Evolutionary conservation across 2,329 filamentous ascomycete genomes (phyloP).

Genomic region (Fusarium nygamai): DNA sequence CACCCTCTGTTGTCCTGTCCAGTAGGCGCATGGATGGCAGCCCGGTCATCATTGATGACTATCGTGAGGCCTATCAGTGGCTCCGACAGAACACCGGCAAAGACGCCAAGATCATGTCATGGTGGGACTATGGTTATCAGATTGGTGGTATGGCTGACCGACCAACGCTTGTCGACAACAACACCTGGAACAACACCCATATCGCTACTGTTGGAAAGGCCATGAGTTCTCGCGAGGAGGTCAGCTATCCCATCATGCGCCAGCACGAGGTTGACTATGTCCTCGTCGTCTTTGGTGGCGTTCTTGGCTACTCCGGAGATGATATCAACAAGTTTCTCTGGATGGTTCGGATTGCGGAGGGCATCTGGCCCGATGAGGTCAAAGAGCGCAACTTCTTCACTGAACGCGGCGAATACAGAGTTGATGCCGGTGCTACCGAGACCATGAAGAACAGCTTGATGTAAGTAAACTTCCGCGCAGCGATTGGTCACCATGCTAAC

Average conservation of each 20-base stretch:
- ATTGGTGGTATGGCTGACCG: constrained; percentile 99
- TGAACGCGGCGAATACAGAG: constrained; percentile 88
- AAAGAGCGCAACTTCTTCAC: constrained; percentile 98
- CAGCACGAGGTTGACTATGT: constrained; percentile 99
- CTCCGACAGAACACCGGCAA: constrained; percentile 95
- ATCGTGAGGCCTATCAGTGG: constrained; percentile 99
- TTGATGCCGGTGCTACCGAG: constrained; percentile 91
- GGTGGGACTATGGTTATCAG: constrained; percentile 99
- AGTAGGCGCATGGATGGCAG: constrained; percentile 92
- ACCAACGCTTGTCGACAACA: constrained; percentile 97
- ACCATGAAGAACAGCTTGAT: constrained; percentile 99
- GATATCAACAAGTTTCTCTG: constrained; percentile 99
- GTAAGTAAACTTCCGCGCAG: constrained; percentile 64
- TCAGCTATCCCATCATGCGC: constrained; percentile 98
- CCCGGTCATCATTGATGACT: constrained; percentile 99
- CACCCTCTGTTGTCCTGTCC: constrained; percentile 94
- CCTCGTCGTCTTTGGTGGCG: constrained; percentile 94
- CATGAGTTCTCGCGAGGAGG: constrained; percentile 97
- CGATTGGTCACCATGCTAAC: constrained; percentile 17
- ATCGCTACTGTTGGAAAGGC: constrained; percentile 99
- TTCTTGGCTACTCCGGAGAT: constrained; percentile 96
- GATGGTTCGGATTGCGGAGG: constrained; percentile 99
- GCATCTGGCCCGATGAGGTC: constrained; percentile 99
- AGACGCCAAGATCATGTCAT: constrained; percentile 98
- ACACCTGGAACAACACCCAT: constrained; percentile 99